A percentile compares a stretch with the other conserved stretches of the same genome.
These are phyloP conservation scores for Rosa hybrid DNA, from an alignment of 331 rosid species.

Conservation along the genomic window DNA sequence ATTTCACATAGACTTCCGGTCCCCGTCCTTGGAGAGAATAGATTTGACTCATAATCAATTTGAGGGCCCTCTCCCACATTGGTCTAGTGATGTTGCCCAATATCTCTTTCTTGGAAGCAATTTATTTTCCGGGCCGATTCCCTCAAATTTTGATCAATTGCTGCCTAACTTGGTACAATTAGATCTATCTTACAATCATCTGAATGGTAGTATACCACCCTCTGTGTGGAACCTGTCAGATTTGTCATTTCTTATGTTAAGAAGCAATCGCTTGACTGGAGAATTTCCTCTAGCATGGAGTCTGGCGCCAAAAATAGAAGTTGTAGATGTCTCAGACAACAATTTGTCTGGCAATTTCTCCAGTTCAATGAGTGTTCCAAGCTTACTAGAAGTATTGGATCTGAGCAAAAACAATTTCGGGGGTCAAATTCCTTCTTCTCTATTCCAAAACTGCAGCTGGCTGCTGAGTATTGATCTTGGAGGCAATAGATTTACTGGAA, in stretches of 20 bases:
- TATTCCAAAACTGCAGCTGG: neutral
- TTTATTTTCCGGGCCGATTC: no score
- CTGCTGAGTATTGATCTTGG: neutral
- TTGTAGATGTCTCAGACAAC: neutral
- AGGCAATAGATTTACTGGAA: no score
- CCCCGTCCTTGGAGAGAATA: no score
- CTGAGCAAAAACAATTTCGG: neutral
- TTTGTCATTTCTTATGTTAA: neutral
- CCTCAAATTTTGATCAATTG: no score
- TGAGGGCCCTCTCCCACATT: no score
- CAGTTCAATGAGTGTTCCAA: neutral
- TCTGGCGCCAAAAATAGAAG: fast-evolving
- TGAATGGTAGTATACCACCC: neutral
- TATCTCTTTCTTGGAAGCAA: no score
- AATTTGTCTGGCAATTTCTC: neutral
- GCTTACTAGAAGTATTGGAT: no score
- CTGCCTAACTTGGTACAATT: no score
- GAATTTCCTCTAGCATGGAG: neutral
- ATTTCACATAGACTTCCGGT: no score
- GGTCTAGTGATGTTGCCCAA: no score
- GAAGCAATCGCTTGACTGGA: neutral
- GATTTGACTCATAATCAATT: no score
- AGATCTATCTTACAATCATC: neutral
- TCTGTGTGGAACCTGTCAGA: neutral
- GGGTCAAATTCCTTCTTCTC: neutral